Evolutionary conservation across 768 basidiomycete genomes (phyloP).

Genomic region (Pleurotus tuber-regium): DNA sequence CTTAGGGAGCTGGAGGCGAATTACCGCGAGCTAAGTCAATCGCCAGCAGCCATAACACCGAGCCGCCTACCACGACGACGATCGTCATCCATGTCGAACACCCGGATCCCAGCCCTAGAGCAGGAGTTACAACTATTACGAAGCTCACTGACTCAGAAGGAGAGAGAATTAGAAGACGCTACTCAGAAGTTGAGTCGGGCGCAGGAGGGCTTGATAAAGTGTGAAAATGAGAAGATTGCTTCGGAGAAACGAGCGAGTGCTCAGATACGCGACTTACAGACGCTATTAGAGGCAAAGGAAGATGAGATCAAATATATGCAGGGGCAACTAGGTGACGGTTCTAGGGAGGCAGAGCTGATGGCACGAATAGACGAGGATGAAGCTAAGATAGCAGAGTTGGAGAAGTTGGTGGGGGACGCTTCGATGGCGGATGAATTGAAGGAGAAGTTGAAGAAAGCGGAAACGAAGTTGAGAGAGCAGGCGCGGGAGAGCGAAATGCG

Average conservation of each 20-base stretch:
- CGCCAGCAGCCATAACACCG: slow-evolving; percentile 24
- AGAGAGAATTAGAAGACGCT: slow-evolving; percentile 37
- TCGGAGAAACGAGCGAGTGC: slow-evolving; percentile 43
- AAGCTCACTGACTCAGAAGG: slow-evolving; percentile 40
- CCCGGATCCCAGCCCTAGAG: slow-evolving; percentile 49
- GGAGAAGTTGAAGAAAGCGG: slow-evolving; percentile 36
- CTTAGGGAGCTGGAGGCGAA: slow-evolving; percentile 56
- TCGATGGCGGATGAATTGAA: slow-evolving; percentile 35
- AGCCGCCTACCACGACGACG: slow-evolving; percentile 42
- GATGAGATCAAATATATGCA: slow-evolving; percentile 53
- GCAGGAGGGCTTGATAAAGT: slow-evolving; percentile 46
- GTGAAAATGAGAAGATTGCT: slow-evolving; percentile 60
- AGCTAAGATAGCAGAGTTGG: slow-evolving; percentile 58
- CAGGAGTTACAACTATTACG: slow-evolving; percentile 52
- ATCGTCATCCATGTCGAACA: slow-evolving; percentile 57
- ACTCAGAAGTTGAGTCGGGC: slow-evolving; percentile 48
- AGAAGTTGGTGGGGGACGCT: slow-evolving; percentile 43
- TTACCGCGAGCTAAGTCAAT: slow-evolving; percentile 30
- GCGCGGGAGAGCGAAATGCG: slow-evolving; percentile 38
- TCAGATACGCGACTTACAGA: slow-evolving; percentile 43
- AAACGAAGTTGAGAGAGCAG: slow-evolving; percentile 41
- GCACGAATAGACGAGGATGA: slow-evolving; percentile 73
- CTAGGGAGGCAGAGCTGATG: slow-evolving; percentile 59
- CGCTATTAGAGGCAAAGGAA: slow-evolving; percentile 50
- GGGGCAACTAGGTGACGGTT: slow-evolving; percentile 37